These are phyloP conservation scores for Penicillium angulare DNA, from an alignment of 495 filamentous ascomycete genomes.

Conservation along the genomic window DNA sequence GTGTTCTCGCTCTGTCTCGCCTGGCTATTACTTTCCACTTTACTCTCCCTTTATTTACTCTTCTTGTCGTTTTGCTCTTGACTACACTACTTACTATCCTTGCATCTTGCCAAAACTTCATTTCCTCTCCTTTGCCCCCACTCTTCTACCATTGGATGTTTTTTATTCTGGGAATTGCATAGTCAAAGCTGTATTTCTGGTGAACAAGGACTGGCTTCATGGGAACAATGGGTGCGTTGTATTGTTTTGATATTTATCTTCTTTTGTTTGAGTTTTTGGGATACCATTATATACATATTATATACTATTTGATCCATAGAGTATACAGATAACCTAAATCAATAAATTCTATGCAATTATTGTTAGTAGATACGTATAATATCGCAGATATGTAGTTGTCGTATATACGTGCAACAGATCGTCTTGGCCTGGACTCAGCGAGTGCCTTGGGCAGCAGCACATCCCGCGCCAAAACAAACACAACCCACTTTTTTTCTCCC, in stretches of 20 bases:
- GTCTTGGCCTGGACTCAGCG: neutral
- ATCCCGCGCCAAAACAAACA: conserved; percentile 28
- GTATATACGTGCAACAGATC: too few species aligned
- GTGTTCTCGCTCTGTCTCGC: too few species aligned
- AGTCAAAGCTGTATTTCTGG: conserved; percentile 9
- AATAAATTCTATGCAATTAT: neutral
- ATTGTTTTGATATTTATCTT: neutral
- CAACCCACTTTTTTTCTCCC: conserved; percentile 12
- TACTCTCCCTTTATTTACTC: conserved; percentile 1
- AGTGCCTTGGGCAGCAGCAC: conserved; percentile 28
- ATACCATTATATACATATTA: too few species aligned
- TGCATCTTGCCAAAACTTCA: neutral
- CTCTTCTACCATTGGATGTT: neutral
- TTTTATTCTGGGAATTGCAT: conserved; percentile 9
- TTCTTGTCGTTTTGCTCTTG: neutral
- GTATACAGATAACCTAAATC: conserved; percentile 5
- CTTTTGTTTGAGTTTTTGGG: neutral
- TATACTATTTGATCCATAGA: neutral
- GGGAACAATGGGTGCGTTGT: neutral
- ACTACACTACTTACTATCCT: too few species aligned
- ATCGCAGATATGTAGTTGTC: too few species aligned
- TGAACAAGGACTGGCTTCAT: conserved; percentile 9
- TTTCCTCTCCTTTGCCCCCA: neutral
- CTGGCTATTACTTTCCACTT: too few species aligned
- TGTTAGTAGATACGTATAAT: too few species aligned